A percentile compares a stretch with the other conserved stretches of the same genome.
phyloP scores from a whole-genome alignment of 2,329 filamentous ascomycete species.

The Colletotrichum sidae region DNA sequence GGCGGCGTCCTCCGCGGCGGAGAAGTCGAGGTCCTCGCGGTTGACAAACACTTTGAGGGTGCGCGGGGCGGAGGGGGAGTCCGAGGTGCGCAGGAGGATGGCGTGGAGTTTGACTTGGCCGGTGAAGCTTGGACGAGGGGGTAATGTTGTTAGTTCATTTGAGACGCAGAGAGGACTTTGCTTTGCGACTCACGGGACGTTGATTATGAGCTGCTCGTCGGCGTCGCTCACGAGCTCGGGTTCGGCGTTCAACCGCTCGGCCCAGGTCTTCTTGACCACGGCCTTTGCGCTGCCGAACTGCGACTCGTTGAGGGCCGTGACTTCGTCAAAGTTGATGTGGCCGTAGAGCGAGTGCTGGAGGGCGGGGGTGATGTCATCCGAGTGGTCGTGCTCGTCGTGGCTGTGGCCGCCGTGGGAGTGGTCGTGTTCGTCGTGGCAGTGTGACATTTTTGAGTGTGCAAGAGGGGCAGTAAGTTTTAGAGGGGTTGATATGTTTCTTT shows the following conservation, averaged over 20 bases:
- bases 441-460: constrained; percentile 48
- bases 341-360: constrained; percentile 92
- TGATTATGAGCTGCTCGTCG: constrained; percentile 94
- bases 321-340: constrained; percentile 88
- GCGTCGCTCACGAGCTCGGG: constrained; percentile 87
- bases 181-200: constrained; percentile 78
- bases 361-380: constrained; percentile 91
- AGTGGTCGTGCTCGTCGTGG: constrained; percentile 82
- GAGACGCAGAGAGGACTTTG: neutral
- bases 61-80: constrained; percentile 76
- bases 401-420: constrained; percentile 63
- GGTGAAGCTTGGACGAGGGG: constrained; percentile 74
- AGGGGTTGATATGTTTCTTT: no score
- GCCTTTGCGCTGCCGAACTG: constrained; percentile 74
- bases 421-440: constrained; percentile 63
- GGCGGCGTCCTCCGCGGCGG: constrained; percentile 73
- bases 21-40: constrained; percentile 87
- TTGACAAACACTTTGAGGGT: constrained; percentile 92
- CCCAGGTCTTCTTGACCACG: constrained; percentile 92
- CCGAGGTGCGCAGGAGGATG: constrained; percentile 84
- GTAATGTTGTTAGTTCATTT: neutral
- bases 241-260: constrained; percentile 75
- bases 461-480: no score
- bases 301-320: constrained; percentile 88
- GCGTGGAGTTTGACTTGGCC: constrained; percentile 94